Conservation (phyloP, 169 alveolate genomes). For the Eimeria necatrix region DNA sequence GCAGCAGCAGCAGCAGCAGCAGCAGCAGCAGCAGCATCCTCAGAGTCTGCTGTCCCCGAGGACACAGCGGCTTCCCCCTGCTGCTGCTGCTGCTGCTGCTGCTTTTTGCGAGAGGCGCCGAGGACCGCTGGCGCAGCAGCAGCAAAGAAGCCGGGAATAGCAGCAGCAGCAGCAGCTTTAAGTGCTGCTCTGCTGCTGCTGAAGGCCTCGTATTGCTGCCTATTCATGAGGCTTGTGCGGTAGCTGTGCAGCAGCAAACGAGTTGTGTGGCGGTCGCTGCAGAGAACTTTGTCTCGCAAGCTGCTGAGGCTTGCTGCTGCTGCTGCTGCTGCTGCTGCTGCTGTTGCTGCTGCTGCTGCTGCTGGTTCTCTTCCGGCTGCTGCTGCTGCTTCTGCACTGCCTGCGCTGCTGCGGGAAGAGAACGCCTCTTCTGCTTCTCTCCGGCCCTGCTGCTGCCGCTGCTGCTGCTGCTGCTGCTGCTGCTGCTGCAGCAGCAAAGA, state of each 20-base stretch:
- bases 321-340: not conserved
- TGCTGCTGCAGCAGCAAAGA: not conserved
- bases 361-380: not conserved
- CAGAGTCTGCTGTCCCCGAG: no score
- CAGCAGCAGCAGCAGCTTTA: not conserved
- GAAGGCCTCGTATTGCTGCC: not conserved
- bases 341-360: not conserved
- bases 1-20: not conserved
- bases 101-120: not conserved
- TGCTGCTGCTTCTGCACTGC: not conserved
- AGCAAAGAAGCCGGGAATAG: not conserved
- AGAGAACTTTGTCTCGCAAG: not conserved
- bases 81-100: not conserved
- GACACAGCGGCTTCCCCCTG: not conserved
- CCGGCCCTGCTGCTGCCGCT: not conserved
- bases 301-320: not conserved
- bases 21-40: conserved; percentile 10
- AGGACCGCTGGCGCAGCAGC: not conserved
- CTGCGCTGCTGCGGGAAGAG: no score
- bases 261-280: not conserved
- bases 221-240: not conserved
- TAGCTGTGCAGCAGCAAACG: not conserved
- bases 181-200: not conserved
- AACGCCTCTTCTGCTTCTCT: not conserved
- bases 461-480: not conserved